These are phyloP conservation scores for Coniferiporia weirii DNA, from an alignment of 1,284 basidiomycete species.

Conservation along the genomic window DNA sequence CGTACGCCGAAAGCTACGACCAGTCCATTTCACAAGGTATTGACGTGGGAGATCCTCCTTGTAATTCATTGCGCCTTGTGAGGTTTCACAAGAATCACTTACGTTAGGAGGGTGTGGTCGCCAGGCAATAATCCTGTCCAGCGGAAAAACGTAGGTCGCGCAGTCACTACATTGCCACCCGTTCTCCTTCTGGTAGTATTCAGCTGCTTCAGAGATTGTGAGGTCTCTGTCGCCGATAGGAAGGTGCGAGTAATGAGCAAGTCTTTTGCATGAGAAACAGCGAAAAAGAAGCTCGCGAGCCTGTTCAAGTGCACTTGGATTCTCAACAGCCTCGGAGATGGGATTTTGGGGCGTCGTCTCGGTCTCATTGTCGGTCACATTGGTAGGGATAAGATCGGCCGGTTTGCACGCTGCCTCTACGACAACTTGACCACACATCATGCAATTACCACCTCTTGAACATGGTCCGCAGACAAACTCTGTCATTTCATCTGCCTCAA, in stretches of 20 bases:
- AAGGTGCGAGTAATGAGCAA: constrained; percentile 76
- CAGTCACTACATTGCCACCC: constrained; percentile 83
- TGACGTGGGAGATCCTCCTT: constrained; percentile 70
- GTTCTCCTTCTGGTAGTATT: constrained; percentile 55
- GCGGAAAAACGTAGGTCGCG: constrained; percentile 57
- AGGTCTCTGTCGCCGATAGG: constrained; percentile 35
- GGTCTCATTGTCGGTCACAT: constrained; percentile 24
- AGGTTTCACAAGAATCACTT: constrained; percentile 40
- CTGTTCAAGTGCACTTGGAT: constrained; percentile 20
- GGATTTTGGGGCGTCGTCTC: constrained; percentile 22
- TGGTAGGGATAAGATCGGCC: constrained; percentile 16
- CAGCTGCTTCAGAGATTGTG: constrained; percentile 43
- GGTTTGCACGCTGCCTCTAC: constrained; percentile 39
- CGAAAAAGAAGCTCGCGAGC: constrained; percentile 61
- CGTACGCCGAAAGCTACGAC: constrained; percentile 68
- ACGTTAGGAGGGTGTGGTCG: constrained; percentile 67
- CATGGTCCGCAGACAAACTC: constrained; percentile 79
- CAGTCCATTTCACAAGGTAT: constrained; percentile 86
- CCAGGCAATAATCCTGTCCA: constrained; percentile 94
- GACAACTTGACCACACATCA: constrained; percentile 63
- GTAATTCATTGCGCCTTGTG: constrained; percentile 44
- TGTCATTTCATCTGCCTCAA: constrained; percentile 59
- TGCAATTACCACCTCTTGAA: constrained; percentile 69
- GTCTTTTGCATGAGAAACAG: constrained; percentile 74
- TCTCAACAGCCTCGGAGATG: constrained; percentile 7